Percentiles rank a stretch among this genome's conserved stretches.
Conservation (phyloP, 2,329 filamentous ascomycete genomes). For the Fusarium transvaalense region DNA sequence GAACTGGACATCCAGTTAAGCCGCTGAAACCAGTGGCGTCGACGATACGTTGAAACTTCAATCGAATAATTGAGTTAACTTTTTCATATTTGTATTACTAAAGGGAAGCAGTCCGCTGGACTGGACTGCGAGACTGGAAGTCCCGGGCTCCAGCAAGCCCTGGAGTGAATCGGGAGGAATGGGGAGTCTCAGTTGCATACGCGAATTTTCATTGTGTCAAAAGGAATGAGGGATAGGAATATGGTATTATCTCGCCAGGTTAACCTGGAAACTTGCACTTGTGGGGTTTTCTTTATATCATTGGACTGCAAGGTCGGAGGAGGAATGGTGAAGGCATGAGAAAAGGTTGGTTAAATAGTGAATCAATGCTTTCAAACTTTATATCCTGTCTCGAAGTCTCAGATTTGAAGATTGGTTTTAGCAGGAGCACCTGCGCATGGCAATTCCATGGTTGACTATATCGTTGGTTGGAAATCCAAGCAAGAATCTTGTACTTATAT, state of each 20-base stretch:
- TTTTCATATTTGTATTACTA: constrained; percentile 47
- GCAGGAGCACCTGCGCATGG: too few relatives aligned
- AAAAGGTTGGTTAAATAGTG: constrained; percentile 19
- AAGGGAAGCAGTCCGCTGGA: constrained; percentile 23
- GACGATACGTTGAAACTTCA: constrained; percentile 10
- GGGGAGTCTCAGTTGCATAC: constrained; percentile 11
- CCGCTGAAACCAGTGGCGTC: neutral
- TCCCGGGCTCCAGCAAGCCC: neutral
- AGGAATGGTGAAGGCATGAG: neutral
- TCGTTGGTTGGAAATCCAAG: neutral
- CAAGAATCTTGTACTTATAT: neutral
- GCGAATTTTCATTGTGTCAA: constrained; percentile 43
- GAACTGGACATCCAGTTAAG: neutral
- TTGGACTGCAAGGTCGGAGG: constrained; percentile 32
- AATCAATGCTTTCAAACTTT: constrained; percentile 10
- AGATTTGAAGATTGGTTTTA: neutral
- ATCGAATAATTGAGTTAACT: constrained; percentile 27
- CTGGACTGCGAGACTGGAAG: constrained; percentile 17
- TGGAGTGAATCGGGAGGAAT: constrained; percentile 10
- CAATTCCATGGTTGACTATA: neutral
- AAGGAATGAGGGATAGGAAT: constrained; percentile 23
- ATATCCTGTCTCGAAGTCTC: neutral
- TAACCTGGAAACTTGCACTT: constrained; percentile 1
- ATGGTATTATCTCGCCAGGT: neutral
- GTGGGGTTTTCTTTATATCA: constrained; percentile 28